Conservation (phyloP, 768 basidiomycete genomes). For the Trametes maxima region DNA sequence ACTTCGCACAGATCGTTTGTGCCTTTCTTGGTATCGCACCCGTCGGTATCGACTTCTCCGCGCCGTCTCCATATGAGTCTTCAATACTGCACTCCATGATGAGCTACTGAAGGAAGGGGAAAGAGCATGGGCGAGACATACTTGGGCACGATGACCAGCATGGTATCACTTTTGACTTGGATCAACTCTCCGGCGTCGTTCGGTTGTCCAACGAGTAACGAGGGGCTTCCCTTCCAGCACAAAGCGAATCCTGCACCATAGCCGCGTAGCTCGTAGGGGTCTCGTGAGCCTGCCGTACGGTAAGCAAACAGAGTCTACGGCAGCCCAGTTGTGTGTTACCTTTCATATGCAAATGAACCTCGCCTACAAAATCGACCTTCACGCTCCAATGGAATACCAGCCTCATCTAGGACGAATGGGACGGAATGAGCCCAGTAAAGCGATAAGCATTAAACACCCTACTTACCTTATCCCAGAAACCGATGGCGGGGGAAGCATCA, state of each 20-base stretch:
- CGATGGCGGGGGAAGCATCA: constrained; percentile 81
- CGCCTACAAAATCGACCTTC: constrained; percentile 63
- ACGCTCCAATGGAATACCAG: constrained; percentile 85
- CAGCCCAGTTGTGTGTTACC: constrained; percentile 45
- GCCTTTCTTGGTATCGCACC: constrained; percentile 24
- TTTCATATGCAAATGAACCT: constrained; percentile 84
- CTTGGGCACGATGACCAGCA: constrained; percentile 87
- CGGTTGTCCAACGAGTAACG: constrained; percentile 65
- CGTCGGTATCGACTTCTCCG: background rate
- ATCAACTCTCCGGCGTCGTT: constrained; percentile 78
- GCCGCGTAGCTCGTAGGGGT: constrained; percentile 72
- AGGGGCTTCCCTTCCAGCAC: constrained; percentile 78
- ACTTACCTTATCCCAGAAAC: constrained; percentile 93
- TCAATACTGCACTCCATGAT: constrained; percentile 22
- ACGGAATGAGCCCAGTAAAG: background rate
- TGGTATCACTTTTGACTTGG: constrained; percentile 79
- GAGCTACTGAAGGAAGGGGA: background rate
- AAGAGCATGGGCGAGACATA: constrained; percentile 39
- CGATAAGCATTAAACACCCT: background rate
- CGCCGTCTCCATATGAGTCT: constrained; percentile 26
- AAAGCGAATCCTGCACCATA: constrained; percentile 87
- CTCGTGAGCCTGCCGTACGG: constrained; percentile 66
- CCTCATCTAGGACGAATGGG: constrained; percentile 50
- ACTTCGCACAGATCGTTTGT: constrained; percentile 79
- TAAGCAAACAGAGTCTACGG: background rate